Conservation (phyloP, 306 rosid genomes). For the Datisca glomerata region DNA sequence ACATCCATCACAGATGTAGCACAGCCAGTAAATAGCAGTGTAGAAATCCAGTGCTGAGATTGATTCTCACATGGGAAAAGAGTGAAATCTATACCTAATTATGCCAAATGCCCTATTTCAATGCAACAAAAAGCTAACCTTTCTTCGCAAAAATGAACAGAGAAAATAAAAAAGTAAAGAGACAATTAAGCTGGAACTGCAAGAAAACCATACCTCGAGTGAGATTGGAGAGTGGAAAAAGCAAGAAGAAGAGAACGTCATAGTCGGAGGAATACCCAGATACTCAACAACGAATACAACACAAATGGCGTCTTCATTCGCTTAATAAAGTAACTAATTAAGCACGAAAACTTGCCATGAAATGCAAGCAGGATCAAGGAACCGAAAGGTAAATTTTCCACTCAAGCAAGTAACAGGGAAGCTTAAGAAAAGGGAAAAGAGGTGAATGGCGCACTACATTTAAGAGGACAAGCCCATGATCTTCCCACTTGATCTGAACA, state of each 20-base stretch:
- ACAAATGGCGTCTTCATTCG: conserved; percentile 32
- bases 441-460: background rate
- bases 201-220: conserved; percentile 37
- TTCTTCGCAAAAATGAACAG: background rate
- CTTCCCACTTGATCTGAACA: too few species aligned
- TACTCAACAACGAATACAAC: conserved; percentile 15
- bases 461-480: background rate
- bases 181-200: conserved; percentile 6
- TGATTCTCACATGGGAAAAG: too few species aligned
- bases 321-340: conserved; percentile 7
- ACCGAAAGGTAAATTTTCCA: conserved; percentile 5
- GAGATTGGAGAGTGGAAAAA: conserved; percentile 30
- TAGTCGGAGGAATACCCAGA: conserved; percentile 25
- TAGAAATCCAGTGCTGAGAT: too few species aligned
- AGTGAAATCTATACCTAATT: conserved; percentile 6
- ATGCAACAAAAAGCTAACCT: conserved; percentile 13
- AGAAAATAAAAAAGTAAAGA: background rate
- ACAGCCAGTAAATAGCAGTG: too few species aligned
- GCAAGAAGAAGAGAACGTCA: conserved; percentile 46
- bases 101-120: conserved; percentile 11
- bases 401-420: too few species aligned
- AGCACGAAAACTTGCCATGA: too few species aligned
- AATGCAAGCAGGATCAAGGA: background rate
- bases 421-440: background rate
- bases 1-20: too few species aligned